Conservation (phyloP, 2,329 filamentous ascomycete species). For the Dactylella cylindrospora region DNA sequence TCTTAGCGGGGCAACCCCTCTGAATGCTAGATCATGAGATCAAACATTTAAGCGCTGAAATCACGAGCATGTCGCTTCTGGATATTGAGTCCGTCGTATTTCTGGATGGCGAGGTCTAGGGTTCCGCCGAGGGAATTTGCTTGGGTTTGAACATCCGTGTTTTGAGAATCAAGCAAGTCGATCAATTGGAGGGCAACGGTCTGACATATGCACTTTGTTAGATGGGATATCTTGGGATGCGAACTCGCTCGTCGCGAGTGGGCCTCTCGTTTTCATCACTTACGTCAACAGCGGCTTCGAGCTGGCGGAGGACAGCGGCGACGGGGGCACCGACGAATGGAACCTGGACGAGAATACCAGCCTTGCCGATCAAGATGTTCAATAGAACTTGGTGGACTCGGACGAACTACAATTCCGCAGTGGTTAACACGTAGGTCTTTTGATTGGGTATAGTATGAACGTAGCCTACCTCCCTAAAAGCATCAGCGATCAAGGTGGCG, state of each 20-base stretch:
- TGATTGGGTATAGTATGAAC: not conserved
- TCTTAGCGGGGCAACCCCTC: too few species aligned
- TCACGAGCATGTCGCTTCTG: conserved; percentile 6
- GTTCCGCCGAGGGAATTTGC: not conserved
- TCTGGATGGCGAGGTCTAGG: not conserved
- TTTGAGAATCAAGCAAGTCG: not conserved
- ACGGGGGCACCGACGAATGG: conserved; percentile 50
- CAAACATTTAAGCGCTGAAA: not conserved
- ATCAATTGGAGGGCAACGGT: conserved; percentile 9
- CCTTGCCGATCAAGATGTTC: conserved; percentile 52
- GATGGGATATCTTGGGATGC: not conserved
- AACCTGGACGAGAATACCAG: conserved; percentile 48
- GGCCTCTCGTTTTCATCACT: too few species aligned
- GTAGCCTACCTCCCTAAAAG: conserved; percentile 48
- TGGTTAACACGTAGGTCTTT: not conserved
- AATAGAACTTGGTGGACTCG: conserved; percentile 50
- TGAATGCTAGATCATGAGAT: too few species aligned
- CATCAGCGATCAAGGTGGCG: conserved; percentile 46
- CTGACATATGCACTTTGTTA: not conserved
- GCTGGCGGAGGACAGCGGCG: conserved; percentile 47
- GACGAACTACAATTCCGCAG: conserved; percentile 47
- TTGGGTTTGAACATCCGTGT: not conserved
- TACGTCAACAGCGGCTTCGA: conserved; percentile 49
- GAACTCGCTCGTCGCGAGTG: too few species aligned
- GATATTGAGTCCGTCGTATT: not conserved